phyloP scores from a whole-genome alignment of 345 rosid species.

The Pseudoturritis turrita region DNA sequence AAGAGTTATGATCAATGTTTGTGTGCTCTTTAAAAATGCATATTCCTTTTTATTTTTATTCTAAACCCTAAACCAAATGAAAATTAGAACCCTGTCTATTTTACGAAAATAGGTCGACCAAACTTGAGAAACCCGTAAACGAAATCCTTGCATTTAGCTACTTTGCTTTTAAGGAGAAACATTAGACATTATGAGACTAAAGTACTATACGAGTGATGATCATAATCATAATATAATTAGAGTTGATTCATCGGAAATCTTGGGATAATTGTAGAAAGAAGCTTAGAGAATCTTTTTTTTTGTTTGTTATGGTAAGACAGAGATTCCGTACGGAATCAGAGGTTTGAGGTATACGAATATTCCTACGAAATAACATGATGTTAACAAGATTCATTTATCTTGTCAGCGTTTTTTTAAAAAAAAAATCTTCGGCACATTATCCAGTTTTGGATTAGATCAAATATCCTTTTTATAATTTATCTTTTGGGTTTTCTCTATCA shows the following conservation, averaged over 20 bases:
- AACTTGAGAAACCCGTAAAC: neutral
- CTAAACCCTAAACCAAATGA: neutral
- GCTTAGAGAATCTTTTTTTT: neutral
- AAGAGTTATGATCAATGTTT: neutral
- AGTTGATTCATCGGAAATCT: neutral
- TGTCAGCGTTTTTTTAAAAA: neutral
- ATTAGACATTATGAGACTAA: neutral
- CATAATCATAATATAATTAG: neutral
- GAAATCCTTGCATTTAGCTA: neutral
- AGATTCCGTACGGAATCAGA: neutral
- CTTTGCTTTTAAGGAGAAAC: too few species aligned
- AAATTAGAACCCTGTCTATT: neutral
- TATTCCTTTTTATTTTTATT: neutral
- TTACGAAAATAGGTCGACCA: neutral
- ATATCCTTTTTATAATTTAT: neutral
- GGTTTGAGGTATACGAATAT: neutral
- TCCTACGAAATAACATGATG: neutral
- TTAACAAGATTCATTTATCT: constrained; percentile 19
- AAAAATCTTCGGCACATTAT: constrained; percentile 6
- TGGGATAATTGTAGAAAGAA: too few species aligned
- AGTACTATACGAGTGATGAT: neutral
- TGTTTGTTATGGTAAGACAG: constrained; percentile 7
- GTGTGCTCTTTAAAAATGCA: neutral
- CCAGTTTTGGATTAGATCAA: constrained; percentile 16
- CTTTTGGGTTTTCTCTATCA: constrained; percentile 13